These are phyloP conservation scores for Syncephalastrum contaminatum DNA, from an alignment of 371 early-diverging fungal species.

Conservation along the genomic window DNA sequence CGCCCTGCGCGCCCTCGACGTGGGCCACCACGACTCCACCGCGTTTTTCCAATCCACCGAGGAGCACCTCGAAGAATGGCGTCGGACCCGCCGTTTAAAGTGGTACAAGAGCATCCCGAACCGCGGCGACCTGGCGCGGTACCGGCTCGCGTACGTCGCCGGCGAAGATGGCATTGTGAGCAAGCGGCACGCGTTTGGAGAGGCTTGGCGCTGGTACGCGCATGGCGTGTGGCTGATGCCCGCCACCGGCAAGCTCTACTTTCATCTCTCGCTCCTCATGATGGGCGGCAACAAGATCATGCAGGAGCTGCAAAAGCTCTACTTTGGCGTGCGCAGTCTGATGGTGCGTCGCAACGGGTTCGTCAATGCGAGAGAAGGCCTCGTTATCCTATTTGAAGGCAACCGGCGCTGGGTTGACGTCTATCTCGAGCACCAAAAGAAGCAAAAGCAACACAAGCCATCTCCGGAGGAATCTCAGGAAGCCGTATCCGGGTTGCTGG, in stretches of 20 bases:
- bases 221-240: slow-evolving; percentile 62
- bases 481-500: slow-evolving; percentile 41
- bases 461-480: slow-evolving; percentile 2
- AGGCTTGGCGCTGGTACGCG: slow-evolving; percentile 54
- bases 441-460: slow-evolving; percentile 6
- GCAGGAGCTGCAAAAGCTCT: slow-evolving; percentile 38
- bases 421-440: slow-evolving; percentile 12
- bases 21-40: background rate
- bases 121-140: slow-evolving; percentile 63
- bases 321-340: slow-evolving; percentile 41
- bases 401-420: slow-evolving; percentile 42
- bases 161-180: slow-evolving; percentile 9
- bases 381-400: slow-evolving; percentile 40
- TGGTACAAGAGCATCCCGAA: slow-evolving; percentile 58
- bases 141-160: slow-evolving; percentile 48
- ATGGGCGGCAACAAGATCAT: slow-evolving; percentile 3
- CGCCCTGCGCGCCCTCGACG: slow-evolving; percentile 35
- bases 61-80: slow-evolving; percentile 29
- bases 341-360: slow-evolving; percentile 50
- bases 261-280: slow-evolving; percentile 37
- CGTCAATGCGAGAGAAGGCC: slow-evolving; percentile 46
- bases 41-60: slow-evolving; percentile 13
- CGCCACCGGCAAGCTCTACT: slow-evolving; percentile 51
- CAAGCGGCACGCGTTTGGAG: slow-evolving; percentile 29
- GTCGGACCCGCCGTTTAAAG: slow-evolving; percentile 32